Evolutionary conservation across 139 green algal species (phyloP).

Genomic region (Chlorokybus atmophyticus): DNA sequence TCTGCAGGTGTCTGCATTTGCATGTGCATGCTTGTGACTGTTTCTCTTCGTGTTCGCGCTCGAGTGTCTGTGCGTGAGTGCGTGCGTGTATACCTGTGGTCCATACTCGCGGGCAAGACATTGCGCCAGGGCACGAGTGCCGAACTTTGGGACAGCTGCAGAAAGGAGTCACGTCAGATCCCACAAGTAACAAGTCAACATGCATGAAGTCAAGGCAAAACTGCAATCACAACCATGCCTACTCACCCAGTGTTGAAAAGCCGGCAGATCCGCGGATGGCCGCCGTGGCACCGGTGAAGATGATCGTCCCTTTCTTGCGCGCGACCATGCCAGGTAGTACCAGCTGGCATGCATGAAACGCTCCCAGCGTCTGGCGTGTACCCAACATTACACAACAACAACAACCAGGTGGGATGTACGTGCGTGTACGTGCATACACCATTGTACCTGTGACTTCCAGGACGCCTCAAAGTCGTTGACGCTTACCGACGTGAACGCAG

Average conservation of each 20-base stretch:
- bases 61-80: no score
- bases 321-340: slow-evolving; percentile 11
- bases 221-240: background rate
- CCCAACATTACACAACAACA: background rate
- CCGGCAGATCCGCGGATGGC: slow-evolving; percentile 1
- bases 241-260: slow-evolving; percentile 7
- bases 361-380: background rate
- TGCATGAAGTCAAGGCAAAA: no score
- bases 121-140: no score
- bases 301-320: slow-evolving; percentile 9
- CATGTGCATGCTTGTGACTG: no score
- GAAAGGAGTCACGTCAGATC: no score
- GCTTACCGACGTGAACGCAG: slow-evolving; percentile 16
- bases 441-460: slow-evolving; percentile 6
- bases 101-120: no score
- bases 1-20: no score
- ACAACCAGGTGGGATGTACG: background rate
- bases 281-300: slow-evolving; percentile 18
- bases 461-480: slow-evolving; percentile 13
- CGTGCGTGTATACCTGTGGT: no score
- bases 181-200: no score
- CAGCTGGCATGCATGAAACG: slow-evolving; percentile 5
- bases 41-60: no score
- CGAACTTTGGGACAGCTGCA: no score
- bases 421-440: background rate